Conservation (phyloP, 106 monocot species). For the Vanilla planifolia region DNA sequence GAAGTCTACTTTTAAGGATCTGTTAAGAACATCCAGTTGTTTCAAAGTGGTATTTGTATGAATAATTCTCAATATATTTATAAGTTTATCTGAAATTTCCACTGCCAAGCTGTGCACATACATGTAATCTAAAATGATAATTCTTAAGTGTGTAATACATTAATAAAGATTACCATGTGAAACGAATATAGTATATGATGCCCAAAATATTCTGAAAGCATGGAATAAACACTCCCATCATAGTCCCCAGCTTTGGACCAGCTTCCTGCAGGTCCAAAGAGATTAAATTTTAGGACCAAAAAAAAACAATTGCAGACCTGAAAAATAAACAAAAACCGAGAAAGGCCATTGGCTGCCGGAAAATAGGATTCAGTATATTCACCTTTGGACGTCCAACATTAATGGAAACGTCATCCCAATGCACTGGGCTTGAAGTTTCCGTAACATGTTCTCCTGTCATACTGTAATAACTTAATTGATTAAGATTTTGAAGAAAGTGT, state of each 20-base stretch:
- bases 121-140: not conserved
- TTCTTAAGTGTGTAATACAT: too few species aligned
- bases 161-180: conserved; percentile 83
- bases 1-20: too few species aligned
- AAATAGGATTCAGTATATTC: too few species aligned
- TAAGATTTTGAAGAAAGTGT: too few species aligned
- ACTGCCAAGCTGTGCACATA: too few species aligned
- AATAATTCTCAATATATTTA: too few species aligned
- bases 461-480: conserved; percentile 35
- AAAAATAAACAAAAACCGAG: too few species aligned
- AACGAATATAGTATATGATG: conserved; percentile 90
- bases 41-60: too few species aligned
- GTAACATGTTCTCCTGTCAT: conserved; percentile 85
- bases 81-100: not conserved
- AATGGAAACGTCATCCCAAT: conserved; percentile 70
- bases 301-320: too few species aligned
- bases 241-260: conserved; percentile 58
- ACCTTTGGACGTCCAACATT: conserved; percentile 76
- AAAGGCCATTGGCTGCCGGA: too few species aligned
- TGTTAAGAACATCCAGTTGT: too few species aligned
- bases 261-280: conserved; percentile 59
- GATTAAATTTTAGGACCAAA: too few species aligned
- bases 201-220: conserved; percentile 93
- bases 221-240: conserved; percentile 95
- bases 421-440: conserved; percentile 62